Conservation (phyloP, 2,329 filamentous ascomycete genomes). For the Stromatinia cepivora region DNA sequence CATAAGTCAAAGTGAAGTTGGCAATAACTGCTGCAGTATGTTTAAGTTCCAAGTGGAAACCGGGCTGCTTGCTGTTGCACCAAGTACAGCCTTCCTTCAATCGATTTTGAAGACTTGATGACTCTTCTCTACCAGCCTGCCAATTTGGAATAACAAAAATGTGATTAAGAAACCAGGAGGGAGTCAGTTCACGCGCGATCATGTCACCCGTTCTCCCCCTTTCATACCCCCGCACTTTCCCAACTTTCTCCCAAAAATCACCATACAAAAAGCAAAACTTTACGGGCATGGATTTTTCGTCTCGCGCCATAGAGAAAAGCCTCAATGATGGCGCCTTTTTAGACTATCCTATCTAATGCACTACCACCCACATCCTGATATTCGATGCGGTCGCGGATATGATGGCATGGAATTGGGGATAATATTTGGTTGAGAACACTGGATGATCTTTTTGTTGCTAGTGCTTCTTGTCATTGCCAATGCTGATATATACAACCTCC, state of each 20-base stretch:
- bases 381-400: not conserved
- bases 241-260: too few relatives aligned
- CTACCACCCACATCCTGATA: not conserved
- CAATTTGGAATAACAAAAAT: not conserved
- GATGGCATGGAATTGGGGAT: not conserved
- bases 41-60: conserved; percentile 7
- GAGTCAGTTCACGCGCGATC: not conserved
- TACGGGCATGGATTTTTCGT: not conserved
- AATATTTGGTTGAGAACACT: not conserved
- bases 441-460: not conserved
- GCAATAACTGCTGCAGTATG: too few relatives aligned
- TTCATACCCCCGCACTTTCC: not conserved
- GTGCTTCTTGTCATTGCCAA: not conserved
- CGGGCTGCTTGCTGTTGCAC: not conserved
- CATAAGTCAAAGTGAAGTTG: not conserved
- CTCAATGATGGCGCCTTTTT: not conserved
- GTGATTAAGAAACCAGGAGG: not conserved
- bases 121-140: not conserved
- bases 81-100: not conserved
- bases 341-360: not conserved
- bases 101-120: too few relatives aligned
- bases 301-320: not conserved
- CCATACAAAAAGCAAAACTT: not conserved
- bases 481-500: not conserved
- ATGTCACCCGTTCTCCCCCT: too few relatives aligned